Evolutionary conservation across 305 asterid species (phyloP).

Genomic region (Solanum hybrid): DNA sequence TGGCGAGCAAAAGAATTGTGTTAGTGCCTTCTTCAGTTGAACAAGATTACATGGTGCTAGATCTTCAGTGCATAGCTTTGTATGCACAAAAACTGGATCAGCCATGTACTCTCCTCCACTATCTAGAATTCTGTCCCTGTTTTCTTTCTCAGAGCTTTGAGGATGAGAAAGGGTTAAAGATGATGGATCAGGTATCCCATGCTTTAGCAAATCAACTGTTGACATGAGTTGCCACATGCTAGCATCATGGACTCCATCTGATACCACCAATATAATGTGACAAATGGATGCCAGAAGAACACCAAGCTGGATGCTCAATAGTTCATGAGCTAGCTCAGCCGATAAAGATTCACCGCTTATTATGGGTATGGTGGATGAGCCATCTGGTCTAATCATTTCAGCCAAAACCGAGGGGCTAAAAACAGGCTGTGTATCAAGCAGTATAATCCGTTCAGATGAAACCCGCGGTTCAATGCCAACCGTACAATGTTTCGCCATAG

Average conservation of each 20-base stretch:
- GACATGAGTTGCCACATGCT: conserved; percentile 88
- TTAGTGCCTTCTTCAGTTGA: conserved; percentile 49
- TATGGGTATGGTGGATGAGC: conserved; percentile 71
- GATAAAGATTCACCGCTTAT: conserved; percentile 67
- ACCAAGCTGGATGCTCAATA: conserved; percentile 97
- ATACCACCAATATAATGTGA: conserved; percentile 71
- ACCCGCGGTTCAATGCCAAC: conserved; percentile 85
- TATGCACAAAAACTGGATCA: conserved; percentile 69
- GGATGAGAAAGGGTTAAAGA: conserved; percentile 52
- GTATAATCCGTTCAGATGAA: conserved; percentile 79
- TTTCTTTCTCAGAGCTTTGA: conserved; percentile 61
- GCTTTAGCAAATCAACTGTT: conserved; percentile 85
- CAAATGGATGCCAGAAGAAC: conserved; percentile 81
- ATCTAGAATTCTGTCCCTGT: conserved; percentile 36
- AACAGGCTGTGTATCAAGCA: conserved; percentile 96
- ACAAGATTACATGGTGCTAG: conserved; percentile 25
- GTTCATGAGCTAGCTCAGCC: conserved; percentile 88
- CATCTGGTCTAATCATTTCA: conserved; percentile 91
- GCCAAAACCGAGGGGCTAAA: conserved; percentile 85
- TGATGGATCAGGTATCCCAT: conserved; percentile 86
- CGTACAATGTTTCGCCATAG: conserved; percentile 76
- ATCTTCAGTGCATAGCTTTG: conserved; percentile 62
- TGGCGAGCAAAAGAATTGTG: conserved; percentile 41
- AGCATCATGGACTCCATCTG: conserved; percentile 76
- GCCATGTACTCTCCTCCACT: conserved; percentile 63